Evolutionary conservation across 805 yeast genomes (phyloP).

Genomic region (Phaffomyces opuntiae): DNA sequence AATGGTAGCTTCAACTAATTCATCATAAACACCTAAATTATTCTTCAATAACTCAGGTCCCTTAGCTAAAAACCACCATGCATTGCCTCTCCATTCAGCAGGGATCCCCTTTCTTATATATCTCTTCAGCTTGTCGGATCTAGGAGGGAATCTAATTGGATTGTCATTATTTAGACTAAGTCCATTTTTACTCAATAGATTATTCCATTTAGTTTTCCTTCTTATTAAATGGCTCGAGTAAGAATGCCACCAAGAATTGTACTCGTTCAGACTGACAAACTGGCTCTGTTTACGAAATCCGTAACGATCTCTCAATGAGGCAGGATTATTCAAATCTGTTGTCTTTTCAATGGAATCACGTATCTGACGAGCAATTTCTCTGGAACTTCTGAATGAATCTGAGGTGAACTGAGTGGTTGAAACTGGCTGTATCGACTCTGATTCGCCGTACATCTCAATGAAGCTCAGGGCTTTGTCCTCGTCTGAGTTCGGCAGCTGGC

Average conservation of each 20-base stretch:
- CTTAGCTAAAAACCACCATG: conserved; percentile 92
- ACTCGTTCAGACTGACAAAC: conserved; percentile 45
- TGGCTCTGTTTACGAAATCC: conserved; percentile 73
- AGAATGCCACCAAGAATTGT: conserved; percentile 64
- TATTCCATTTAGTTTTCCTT: conserved; percentile 73
- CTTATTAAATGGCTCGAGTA: conserved; percentile 58
- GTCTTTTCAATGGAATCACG: conserved; percentile 13
- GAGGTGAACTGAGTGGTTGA: not conserved
- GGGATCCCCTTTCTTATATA: conserved; percentile 90
- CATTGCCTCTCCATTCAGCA: conserved; percentile 94
- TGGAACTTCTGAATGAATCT: not conserved
- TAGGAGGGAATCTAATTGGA: conserved; percentile 70
- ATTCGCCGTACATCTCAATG: conserved; percentile 30
- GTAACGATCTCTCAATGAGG: conserved; percentile 55
- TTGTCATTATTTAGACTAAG: conserved; percentile 38
- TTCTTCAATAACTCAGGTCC: conserved; percentile 69
- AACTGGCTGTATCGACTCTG: too few species aligned
- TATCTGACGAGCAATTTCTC: conserved; percentile 5
- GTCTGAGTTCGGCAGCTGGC: not conserved
- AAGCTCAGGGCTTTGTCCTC: conserved; percentile 25
- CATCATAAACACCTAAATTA: conserved; percentile 68
- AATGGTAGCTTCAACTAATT: conserved; percentile 52
- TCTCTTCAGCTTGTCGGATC: conserved; percentile 70
- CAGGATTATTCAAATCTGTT: not conserved
- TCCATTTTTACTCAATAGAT: conserved; percentile 62